These are phyloP conservation scores for Solanum tacnaense DNA, from an alignment of 257 asterid species.

Conservation along the genomic window DNA sequence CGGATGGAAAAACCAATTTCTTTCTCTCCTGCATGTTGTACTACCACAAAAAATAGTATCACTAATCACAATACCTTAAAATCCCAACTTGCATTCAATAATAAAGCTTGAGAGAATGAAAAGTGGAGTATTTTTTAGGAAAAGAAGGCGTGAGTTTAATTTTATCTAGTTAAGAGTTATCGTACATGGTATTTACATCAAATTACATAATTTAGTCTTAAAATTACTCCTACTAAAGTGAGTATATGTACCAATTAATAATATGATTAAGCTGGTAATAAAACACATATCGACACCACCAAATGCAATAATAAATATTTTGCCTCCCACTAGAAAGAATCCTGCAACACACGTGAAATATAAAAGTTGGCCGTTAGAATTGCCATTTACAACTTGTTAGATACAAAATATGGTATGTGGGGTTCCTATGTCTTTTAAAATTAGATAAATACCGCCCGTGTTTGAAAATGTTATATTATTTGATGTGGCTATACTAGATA, in stretches of 20 bases:
- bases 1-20: not conserved
- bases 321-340: not conserved
- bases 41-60: not conserved
- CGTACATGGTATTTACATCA: not conserved
- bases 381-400: not conserved
- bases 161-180: not conserved
- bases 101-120: too few relatives aligned
- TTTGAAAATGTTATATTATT: too few relatives aligned
- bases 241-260: not conserved
- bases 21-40: not conserved
- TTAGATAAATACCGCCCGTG: too few relatives aligned
- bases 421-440: not conserved
- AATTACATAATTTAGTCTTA: too few relatives aligned
- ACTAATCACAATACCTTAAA: too few relatives aligned
- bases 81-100: too few relatives aligned
- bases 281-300: too few relatives aligned
- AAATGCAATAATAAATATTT: not conserved
- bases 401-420: not conserved
- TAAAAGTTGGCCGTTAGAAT: not conserved
- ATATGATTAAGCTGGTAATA: not conserved
- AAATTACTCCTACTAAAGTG: not conserved
- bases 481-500: too few relatives aligned
- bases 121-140: not conserved
- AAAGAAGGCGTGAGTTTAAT: not conserved
- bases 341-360: not conserved